Percentiles rank a stretch among this genome's conserved stretches.
Evolutionary conservation across 805 yeast genomes (phyloP).

Genomic region (Kluyveromyces wickerhamii): DNA sequence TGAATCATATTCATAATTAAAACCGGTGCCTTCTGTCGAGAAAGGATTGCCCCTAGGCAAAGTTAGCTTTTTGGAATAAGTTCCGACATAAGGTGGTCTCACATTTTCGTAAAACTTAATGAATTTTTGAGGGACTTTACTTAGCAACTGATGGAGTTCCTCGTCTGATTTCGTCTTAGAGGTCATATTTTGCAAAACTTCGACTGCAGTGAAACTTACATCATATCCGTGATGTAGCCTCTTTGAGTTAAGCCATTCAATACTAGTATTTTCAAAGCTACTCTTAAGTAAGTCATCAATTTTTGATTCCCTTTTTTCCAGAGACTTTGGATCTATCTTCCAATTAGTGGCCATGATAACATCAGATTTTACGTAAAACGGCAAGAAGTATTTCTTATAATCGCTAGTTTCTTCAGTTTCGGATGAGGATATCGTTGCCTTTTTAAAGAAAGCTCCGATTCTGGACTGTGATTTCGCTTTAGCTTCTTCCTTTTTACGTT

Average conservation of each 20-base stretch:
- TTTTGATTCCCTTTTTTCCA: constrained; percentile 16
- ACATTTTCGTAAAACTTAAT: constrained; percentile 44
- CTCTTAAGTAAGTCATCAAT: constrained; percentile 7
- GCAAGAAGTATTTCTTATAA: constrained; percentile 29
- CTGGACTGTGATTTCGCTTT: constrained; percentile 32
- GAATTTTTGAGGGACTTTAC: constrained; percentile 30
- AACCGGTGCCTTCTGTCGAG: constrained; percentile 27
- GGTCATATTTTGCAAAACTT: constrained; percentile 30
- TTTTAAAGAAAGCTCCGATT: constrained; percentile 31
- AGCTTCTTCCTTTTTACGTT: constrained; percentile 24
- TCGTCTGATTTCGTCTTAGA: constrained; percentile 33
- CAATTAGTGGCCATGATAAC: constrained; percentile 16
- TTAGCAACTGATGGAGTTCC: constrained; percentile 25
- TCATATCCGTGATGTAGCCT: constrained; percentile 12
- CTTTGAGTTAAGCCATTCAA: constrained; percentile 18
- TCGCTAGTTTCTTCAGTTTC: constrained; percentile 21
- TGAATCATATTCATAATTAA: constrained; percentile 43
- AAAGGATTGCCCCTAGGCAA: constrained; percentile 25
- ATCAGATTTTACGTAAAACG: constrained; percentile 33
- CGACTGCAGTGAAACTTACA: constrained; percentile 29
- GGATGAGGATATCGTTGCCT: constrained; percentile 23
- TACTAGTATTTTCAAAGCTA: constrained; percentile 2
- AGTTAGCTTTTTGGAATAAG: constrained; percentile 34
- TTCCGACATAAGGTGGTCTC: constrained; percentile 45
- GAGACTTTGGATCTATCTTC: constrained; percentile 5